Evolutionary conservation across 2,329 filamentous ascomycete genomes (phyloP).

Genomic region (Stemphylium beticola): DNA sequence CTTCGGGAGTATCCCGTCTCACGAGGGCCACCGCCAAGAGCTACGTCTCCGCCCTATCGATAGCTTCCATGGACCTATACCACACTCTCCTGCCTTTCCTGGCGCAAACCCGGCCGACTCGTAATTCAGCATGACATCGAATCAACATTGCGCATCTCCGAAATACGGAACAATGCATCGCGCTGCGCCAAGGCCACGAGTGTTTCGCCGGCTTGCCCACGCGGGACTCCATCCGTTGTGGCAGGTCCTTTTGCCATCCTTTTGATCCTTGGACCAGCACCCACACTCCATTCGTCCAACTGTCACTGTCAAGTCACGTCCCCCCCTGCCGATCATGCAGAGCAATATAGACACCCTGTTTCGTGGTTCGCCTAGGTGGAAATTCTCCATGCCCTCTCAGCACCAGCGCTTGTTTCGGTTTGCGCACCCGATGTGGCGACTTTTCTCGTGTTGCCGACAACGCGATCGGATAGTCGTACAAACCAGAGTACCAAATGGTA

Average conservation of each 20-base stretch:
- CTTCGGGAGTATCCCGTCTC: constrained; percentile 3
- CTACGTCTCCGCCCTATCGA: constrained; percentile 5
- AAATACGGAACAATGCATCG: background rate
- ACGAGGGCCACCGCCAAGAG: constrained; percentile 7
- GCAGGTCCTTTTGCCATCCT: constrained; percentile 12
- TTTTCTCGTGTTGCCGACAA: background rate
- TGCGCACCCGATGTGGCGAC: constrained; percentile 11
- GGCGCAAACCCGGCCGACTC: constrained; percentile 2
- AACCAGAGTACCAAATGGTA: too few relatives aligned
- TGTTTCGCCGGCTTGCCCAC: constrained; percentile 3
- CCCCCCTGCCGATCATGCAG: constrained; percentile 1
- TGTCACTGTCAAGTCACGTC: background rate
- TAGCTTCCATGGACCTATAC: background rate
- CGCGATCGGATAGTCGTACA: too few relatives aligned
- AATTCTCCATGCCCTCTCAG: background rate
- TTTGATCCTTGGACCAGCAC: background rate
- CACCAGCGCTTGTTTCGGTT: constrained; percentile 10
- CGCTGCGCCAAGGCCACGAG: constrained; percentile 1
- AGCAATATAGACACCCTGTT: constrained; percentile 7
- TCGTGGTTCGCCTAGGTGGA: constrained; percentile 5
- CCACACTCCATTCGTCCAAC: constrained; percentile 4
- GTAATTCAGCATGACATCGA: background rate
- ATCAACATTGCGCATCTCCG: constrained; percentile 2
- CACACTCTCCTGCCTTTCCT: constrained; percentile 13
- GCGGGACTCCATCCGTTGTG: constrained; percentile 4